phyloP scores from a whole-genome alignment of 108 stramenopile species.

The Phaeodactylum tricornutum region DNA sequence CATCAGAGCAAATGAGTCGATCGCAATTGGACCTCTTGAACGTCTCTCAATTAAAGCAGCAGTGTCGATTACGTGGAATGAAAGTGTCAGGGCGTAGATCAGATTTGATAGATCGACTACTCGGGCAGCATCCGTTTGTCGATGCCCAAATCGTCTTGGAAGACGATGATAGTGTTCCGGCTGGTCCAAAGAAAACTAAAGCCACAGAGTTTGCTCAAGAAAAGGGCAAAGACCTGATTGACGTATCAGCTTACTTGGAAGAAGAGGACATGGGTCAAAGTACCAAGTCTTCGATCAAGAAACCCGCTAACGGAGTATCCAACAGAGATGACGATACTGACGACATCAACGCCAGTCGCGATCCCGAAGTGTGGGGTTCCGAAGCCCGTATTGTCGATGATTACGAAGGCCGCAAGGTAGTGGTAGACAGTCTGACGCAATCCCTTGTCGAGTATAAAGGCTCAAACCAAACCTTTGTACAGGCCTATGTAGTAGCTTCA shows the following conservation, averaged over 20 bases:
- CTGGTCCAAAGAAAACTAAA: constrained; percentile 17
- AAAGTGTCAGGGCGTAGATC: constrained; percentile 58
- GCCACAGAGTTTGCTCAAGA: constrained; percentile 35
- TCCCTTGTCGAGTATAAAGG: constrained; percentile 65
- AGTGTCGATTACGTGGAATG: constrained; percentile 59
- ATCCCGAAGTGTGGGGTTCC: constrained; percentile 78
- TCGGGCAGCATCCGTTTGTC: constrained; percentile 8
- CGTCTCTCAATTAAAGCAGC: constrained; percentile 62
- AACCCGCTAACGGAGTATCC: background rate
- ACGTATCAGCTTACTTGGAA: constrained; percentile 64
- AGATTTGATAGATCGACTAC: constrained; percentile 53
- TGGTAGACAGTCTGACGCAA: constrained; percentile 63
- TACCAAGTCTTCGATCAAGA: background rate
- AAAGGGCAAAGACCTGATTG: constrained; percentile 59
- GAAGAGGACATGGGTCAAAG: constrained; percentile 42
- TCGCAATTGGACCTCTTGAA: constrained; percentile 44
- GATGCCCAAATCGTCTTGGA: background rate
- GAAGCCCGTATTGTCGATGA: constrained; percentile 75
- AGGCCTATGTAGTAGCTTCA: constrained; percentile 74
- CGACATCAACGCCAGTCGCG: constrained; percentile 11
- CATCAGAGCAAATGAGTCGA: constrained; percentile 7
- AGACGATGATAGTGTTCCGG: too few relatives aligned
- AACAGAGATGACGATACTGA: constrained; percentile 11
- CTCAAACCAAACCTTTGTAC: constrained; percentile 47
- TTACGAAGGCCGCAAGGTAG: constrained; percentile 58